Percentiles rank a stretch among this genome's conserved stretches.
Evolutionary conservation across 2,329 filamentous ascomycete species (phyloP).

Genomic region (Ophiostoma piceae): DNA sequence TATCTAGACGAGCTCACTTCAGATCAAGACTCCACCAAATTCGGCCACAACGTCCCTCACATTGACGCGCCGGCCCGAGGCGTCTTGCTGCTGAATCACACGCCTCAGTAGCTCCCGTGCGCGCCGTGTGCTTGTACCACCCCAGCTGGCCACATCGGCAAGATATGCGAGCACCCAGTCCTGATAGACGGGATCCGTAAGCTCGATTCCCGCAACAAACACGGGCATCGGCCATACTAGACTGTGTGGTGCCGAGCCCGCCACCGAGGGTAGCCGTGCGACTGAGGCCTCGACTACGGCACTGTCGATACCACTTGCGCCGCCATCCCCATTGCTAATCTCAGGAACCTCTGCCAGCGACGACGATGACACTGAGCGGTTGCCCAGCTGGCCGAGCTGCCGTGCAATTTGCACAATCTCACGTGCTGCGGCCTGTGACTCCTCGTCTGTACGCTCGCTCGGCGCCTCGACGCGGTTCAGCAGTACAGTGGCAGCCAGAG

Average conservation of each 20-base stretch:
- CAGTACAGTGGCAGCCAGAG: slow-evolving; percentile 13
- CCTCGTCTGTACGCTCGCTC: neutral
- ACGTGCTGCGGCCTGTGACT: slow-evolving; percentile 20
- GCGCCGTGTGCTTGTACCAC: slow-evolving; percentile 19
- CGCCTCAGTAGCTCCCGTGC: slow-evolving; percentile 21
- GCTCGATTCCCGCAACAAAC: slow-evolving; percentile 29
- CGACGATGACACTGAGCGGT: neutral
- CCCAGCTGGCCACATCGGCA: slow-evolving; percentile 22
- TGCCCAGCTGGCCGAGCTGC: slow-evolving; percentile 13
- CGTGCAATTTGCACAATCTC: slow-evolving; percentile 23
- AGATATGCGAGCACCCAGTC: slow-evolving; percentile 27
- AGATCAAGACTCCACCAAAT: slow-evolving; percentile 18
- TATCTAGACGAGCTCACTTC: neutral
- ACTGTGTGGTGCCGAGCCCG: slow-evolving; percentile 18
- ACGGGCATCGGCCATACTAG: slow-evolving; percentile 28
- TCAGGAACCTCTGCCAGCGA: neutral
- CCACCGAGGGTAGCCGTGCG: neutral
- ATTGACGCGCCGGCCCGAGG: neutral
- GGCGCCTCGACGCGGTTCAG: neutral
- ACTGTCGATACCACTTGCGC: neutral
- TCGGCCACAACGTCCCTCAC: slow-evolving; percentile 21
- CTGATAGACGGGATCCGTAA: slow-evolving; percentile 28
- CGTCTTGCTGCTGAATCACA: slow-evolving; percentile 19
- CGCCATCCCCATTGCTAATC: neutral
- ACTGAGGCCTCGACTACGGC: neutral